Base-by-base conservation (phyloP, 2,329 filamentous ascomycete genomes). In the Zymoseptoria tritici region DNA sequence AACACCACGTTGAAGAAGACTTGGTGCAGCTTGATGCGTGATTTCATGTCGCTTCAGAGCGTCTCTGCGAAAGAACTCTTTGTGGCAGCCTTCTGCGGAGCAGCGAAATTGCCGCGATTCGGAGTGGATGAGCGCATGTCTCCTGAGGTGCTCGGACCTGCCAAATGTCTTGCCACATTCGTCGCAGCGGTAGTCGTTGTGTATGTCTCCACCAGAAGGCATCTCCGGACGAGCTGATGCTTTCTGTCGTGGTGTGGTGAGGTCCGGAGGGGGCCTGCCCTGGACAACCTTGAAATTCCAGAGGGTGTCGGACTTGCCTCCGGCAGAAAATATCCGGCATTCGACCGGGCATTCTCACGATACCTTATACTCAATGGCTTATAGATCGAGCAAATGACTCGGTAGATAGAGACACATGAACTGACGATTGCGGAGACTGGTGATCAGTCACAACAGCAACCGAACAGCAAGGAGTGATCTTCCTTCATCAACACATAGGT, bases 11-110 rank as follows among this genome's bases (percentile, higher is more conserved):
- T 65, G 62, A 21, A 56, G 59, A 42, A 57, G 58, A 56, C 31
- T 65, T 50, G 59, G 66, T 24, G 53, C 55, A 53, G 58, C 62
- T 36, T 62, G 62, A 51, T 70, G 67, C 9, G 64, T 70, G 19
- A 59, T 52, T 56, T 68, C 67, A 56, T 70, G 67, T 26, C 67
- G 52, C 55, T 67, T 62, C 29, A 70, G 62, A 1, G 68, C 67
- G 50, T 70, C 68, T 57, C 66, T 68, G 51, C 5, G 24, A 52
- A 66, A 60, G 58, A 70, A 70, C 5, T 62, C 61, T 56, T 68
- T 69, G 29, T 59, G 55, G 53, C 68, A 70, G 13, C 56, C 58
- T 11, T 55, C 42, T 52, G 36, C 36, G 13, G 36, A 46, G 13
- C 68, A 70, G 19, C 54, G 58, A 60, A 66, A 69, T 20, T 64